A percentile compares a stretch with the other conserved stretches of the same genome.
phyloP scores from a whole-genome alignment of 2,329 filamentous ascomycete species.

The Cladosporium sp. region DNA sequence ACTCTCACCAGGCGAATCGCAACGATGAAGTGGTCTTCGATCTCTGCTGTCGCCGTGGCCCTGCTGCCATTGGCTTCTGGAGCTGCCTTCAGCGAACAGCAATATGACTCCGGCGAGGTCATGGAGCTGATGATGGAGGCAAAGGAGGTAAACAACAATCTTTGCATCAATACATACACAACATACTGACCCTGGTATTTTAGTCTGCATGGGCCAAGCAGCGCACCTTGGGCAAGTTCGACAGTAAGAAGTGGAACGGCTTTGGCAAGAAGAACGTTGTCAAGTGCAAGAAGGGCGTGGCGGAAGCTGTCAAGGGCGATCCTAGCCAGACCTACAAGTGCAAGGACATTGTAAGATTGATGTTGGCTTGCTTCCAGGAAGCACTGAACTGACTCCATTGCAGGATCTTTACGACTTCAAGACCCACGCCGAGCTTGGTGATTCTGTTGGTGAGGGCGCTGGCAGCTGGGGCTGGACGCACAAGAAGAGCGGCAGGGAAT shows the following conservation, averaged over 20 bases:
- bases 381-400: not conserved
- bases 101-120: conserved; percentile 19
- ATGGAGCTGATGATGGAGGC: conserved; percentile 19
- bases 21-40: conserved; percentile 19
- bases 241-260: conserved; percentile 17
- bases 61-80: conserved; percentile 18
- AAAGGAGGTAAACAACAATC: conserved; percentile 12
- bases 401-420: conserved; percentile 54
- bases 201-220: conserved; percentile 19
- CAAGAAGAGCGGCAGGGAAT: conserved; percentile 48
- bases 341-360: conserved; percentile 30
- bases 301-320: conserved; percentile 43
- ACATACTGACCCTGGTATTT: too few species aligned
- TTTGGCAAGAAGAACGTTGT: conserved; percentile 16
- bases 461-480: conserved; percentile 54
- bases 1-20: not conserved
- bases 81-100: conserved; percentile 16
- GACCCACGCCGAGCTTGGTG: conserved; percentile 50
- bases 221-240: conserved; percentile 17
- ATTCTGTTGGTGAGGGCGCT: conserved; percentile 38
- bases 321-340: conserved; percentile 44
- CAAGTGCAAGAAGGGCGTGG: conserved; percentile 41
- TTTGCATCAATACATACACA: too few species aligned
- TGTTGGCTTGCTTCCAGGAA: too few species aligned
- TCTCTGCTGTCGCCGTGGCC: conserved; percentile 15